phyloP scores from a whole-genome alignment of 2,329 filamentous ascomycete genomes.

The Juglanconis juglandina region DNA sequence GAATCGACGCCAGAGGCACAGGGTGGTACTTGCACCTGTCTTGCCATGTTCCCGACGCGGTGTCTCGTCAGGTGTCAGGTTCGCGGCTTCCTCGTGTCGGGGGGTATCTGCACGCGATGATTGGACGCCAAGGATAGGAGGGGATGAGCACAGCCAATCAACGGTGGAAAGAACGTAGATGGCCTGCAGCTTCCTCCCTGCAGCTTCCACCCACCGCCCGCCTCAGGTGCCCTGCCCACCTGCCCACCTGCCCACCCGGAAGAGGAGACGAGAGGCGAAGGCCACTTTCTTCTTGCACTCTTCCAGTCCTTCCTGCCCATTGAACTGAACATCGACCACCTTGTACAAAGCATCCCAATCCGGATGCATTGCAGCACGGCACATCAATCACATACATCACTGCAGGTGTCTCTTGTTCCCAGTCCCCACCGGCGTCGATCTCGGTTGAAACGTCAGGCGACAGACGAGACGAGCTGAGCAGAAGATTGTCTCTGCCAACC shows the following conservation, averaged over 20 bases:
- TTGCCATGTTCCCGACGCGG: conserved; percentile 3
- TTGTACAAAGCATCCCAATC: neutral
- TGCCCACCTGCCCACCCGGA: neutral
- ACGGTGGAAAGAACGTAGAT: neutral
- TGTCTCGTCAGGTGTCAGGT: neutral
- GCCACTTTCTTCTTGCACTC: neutral
- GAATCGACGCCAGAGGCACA: neutral
- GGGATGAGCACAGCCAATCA: conserved; percentile 2
- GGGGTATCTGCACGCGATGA: conserved; percentile 8
- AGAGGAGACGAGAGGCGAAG: neutral
- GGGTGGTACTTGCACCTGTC: conserved; percentile 2
- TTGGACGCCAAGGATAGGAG: conserved; percentile 3
- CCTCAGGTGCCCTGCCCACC: neutral
- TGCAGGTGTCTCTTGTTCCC: neutral
- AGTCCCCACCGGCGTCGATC: neutral
- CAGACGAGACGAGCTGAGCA: neutral
- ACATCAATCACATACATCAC: neutral
- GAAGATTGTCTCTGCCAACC: neutral
- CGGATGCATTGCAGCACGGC: neutral
- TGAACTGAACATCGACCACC: neutral
- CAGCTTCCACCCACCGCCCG: neutral
- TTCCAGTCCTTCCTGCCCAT: neutral
- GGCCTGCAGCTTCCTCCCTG: too few species aligned
- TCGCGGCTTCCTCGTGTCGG: conserved; percentile 6
- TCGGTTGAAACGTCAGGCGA: neutral